phyloP scores from a whole-genome alignment of 345 rosid species.

The Orychophragmus violaceus region DNA sequence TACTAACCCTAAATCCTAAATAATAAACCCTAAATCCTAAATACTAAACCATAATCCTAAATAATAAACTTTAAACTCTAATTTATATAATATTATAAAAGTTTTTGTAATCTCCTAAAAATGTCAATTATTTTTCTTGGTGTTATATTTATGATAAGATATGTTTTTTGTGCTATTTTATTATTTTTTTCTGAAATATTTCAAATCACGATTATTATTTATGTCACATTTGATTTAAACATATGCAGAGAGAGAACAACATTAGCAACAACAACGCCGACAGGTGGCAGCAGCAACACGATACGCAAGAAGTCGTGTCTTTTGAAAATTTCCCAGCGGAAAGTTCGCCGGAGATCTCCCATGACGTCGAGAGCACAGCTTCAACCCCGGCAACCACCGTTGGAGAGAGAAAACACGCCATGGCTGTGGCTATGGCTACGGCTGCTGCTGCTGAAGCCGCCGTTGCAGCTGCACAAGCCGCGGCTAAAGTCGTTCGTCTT shows the following conservation, averaged over 20 bases:
- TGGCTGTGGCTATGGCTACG: slow-evolving; percentile 85
- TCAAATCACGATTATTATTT: background rate
- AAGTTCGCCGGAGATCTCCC: slow-evolving; percentile 78
- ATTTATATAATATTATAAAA: too few species aligned
- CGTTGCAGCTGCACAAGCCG: slow-evolving; percentile 91
- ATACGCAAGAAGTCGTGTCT: slow-evolving; percentile 71
- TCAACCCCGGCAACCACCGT: slow-evolving; percentile 39
- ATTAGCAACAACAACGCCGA: slow-evolving; percentile 5
- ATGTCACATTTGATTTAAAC: background rate
- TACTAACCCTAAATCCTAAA: too few species aligned
- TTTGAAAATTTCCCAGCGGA: slow-evolving; percentile 75
- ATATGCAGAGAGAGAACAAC: slow-evolving; percentile 19
- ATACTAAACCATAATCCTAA: too few species aligned
- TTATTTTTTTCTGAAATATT: too few species aligned
- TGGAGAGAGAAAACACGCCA: slow-evolving; percentile 69
- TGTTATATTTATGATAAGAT: too few species aligned
- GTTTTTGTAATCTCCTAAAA: too few species aligned
- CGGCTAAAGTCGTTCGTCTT: slow-evolving; percentile 81
- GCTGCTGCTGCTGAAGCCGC: slow-evolving; percentile 98
- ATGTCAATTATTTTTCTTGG: too few species aligned
- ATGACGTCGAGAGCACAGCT: slow-evolving; percentile 47
- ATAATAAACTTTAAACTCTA: too few species aligned
- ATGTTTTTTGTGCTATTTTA: too few species aligned
- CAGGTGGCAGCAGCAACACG: slow-evolving; percentile 50
- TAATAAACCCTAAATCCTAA: too few species aligned